Evolutionary conservation across 2,329 filamentous ascomycete species (phyloP).

Genomic region (Paecilomyces sp.): DNA sequence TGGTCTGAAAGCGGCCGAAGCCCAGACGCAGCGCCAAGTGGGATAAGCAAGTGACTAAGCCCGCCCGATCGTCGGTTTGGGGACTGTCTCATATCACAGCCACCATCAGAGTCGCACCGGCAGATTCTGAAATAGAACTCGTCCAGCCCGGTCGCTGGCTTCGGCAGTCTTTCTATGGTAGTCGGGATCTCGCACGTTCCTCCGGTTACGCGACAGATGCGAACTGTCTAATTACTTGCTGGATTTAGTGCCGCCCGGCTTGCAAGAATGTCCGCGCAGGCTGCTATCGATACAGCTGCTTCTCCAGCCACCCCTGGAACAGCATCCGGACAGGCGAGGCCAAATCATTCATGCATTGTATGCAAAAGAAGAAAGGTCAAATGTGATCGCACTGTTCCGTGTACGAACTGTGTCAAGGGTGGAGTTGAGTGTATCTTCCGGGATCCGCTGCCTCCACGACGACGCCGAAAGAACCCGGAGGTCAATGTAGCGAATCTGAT

Average conservation of each 20-base stretch:
- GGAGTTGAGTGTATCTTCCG: slow-evolving; percentile 6
- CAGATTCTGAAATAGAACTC: neutral
- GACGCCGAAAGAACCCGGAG: slow-evolving; percentile 7
- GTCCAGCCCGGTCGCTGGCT: neutral
- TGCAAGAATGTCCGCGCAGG: neutral
- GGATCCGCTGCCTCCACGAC: slow-evolving; percentile 5
- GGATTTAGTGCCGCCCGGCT: neutral
- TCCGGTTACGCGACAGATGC: neutral
- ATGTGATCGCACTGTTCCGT: slow-evolving; percentile 6
- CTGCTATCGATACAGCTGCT: neutral
- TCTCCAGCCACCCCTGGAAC: neutral
- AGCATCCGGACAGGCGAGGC: neutral
- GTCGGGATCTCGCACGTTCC: neutral
- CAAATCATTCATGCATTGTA: slow-evolving; percentile 6
- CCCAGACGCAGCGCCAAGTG: neutral
- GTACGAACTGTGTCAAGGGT: slow-evolving; percentile 6
- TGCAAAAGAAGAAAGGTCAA: slow-evolving; percentile 8
- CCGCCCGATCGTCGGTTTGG: neutral
- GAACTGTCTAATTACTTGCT: neutral
- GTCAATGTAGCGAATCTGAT: neutral
- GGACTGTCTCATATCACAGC: neutral
- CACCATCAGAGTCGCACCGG: neutral
- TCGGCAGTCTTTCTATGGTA: neutral
- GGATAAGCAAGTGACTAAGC: neutral
- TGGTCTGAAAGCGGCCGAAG: neutral